These are phyloP conservation scores for Globisporangium camurandrum DNA, from an alignment of 352 stramenopile genomes.

Conservation along the genomic window DNA sequence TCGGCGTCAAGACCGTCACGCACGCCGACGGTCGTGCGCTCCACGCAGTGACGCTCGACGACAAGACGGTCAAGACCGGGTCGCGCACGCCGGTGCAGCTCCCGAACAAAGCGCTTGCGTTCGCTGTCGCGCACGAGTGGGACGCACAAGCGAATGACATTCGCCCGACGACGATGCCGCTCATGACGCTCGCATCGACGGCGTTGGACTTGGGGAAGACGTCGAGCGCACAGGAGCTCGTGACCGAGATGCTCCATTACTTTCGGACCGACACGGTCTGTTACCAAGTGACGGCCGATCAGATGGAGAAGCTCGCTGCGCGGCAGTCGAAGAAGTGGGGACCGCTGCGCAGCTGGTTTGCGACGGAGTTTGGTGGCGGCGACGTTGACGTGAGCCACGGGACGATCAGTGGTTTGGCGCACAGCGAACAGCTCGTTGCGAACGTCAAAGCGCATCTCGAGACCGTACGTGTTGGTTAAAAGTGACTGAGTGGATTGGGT, in stretches of 20 bases:
- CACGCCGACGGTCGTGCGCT: slow-evolving; percentile 17
- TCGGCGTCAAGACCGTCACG: slow-evolving; percentile 53
- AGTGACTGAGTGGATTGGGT: too few species aligned
- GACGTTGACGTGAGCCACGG: slow-evolving; percentile 81
- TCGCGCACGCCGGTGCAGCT: slow-evolving; percentile 51
- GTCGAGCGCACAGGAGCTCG: slow-evolving; percentile 43
- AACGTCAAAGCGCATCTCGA: slow-evolving; percentile 62
- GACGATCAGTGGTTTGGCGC: slow-evolving; percentile 53
- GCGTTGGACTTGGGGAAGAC: slow-evolving; percentile 58
- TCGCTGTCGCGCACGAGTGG: slow-evolving; percentile 77
- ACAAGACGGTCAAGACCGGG: slow-evolving; percentile 74
- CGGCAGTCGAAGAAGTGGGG: slow-evolving; percentile 84
- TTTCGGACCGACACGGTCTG: slow-evolving; percentile 86
- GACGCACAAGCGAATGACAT: slow-evolving; percentile 72
- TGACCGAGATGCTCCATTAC: slow-evolving; percentile 84
- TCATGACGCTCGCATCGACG: slow-evolving; percentile 83
- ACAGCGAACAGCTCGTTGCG: slow-evolving; percentile 48
- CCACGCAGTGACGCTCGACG: slow-evolving; percentile 72
- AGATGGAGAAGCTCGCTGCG: slow-evolving; percentile 73
- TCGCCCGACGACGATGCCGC: slow-evolving; percentile 76
- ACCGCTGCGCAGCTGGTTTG: slow-evolving; percentile 80
- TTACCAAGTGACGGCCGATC: slow-evolving; percentile 75
- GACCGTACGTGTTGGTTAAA: slow-evolving; percentile 24
- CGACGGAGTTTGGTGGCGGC: slow-evolving; percentile 52
- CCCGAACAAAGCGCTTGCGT: slow-evolving; percentile 58